A percentile compares a stretch with the other conserved stretches of the same genome.
Evolutionary conservation across 1,284 basidiomycete species (phyloP).

Genomic region (Ceratobasidium sp.): DNA sequence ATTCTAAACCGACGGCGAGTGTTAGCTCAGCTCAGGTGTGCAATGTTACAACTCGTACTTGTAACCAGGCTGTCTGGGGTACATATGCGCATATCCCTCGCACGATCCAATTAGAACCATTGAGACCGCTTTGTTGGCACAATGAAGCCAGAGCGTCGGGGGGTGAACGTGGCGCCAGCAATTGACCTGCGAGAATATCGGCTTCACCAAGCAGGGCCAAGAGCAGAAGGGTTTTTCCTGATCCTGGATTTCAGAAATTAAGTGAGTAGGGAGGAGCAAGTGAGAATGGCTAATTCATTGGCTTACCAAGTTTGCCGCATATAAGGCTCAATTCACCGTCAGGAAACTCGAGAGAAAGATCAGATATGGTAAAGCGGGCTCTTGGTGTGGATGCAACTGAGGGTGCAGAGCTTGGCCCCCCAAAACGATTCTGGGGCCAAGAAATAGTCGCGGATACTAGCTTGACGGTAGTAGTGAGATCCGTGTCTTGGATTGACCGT

Average conservation of each 20-base stretch:
- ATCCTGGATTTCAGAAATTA: conserved; percentile 63
- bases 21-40: not conserved
- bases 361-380: conserved; percentile 84
- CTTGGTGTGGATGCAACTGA: conserved; percentile 79
- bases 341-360: conserved; percentile 85
- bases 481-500: conserved; percentile 47
- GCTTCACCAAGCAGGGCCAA: conserved; percentile 91
- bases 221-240: conserved; percentile 86
- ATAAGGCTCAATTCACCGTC: conserved; percentile 81
- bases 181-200: conserved; percentile 83
- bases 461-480: conserved; percentile 63
- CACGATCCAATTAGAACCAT: conserved; percentile 79
- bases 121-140: conserved; percentile 55
- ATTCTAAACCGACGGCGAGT: conserved; percentile 88
- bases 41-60: not conserved
- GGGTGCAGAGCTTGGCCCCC: conserved; percentile 53
- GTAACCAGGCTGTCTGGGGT: conserved; percentile 74
- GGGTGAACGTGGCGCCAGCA: conserved; percentile 85
- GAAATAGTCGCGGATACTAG: conserved; percentile 88
- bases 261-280: not conserved
- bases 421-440: conserved; percentile 82
- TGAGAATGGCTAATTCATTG: not conserved
- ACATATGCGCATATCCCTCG: conserved; percentile 88
- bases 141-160: conserved; percentile 81
- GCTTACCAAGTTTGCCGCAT: conserved; percentile 70